Evolutionary conservation across 208 protist species (phyloP).

Genomic region (Phytomonas sp.): DNA sequence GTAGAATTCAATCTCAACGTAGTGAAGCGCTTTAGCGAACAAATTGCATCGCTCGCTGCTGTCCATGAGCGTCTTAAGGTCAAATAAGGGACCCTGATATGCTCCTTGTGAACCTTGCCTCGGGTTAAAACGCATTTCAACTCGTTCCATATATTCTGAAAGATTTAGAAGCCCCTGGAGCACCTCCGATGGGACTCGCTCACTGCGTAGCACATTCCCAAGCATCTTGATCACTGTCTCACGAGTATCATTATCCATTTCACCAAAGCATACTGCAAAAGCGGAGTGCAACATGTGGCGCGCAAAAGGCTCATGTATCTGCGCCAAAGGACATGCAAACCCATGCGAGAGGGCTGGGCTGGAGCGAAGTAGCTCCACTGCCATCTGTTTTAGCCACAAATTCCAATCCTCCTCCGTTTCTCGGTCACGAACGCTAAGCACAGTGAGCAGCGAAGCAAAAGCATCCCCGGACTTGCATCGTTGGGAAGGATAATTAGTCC

Average conservation of each 20-base stretch:
- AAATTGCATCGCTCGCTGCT: conserved; percentile 92
- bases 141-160: conserved; percentile 96
- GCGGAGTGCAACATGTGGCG: conserved; percentile 83
- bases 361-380: conserved; percentile 73
- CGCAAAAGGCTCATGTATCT: conserved; percentile 83
- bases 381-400: conserved; percentile 69
- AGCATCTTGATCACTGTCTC: conserved; percentile 50
- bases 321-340: conserved; percentile 64
- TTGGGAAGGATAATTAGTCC: not conserved
- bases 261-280: conserved; percentile 77
- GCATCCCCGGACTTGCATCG: conserved; percentile 18
- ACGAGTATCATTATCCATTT: conserved; percentile 55
- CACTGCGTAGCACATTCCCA: conserved; percentile 56
- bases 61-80: conserved; percentile 83
- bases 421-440: conserved; percentile 43
- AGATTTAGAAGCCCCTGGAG: conserved; percentile 94
- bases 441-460: conserved; percentile 44
- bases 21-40: conserved; percentile 92
- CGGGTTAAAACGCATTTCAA: conserved; percentile 73
- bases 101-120: conserved; percentile 26
- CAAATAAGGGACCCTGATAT: conserved; percentile 60
- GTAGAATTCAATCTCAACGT: conserved; percentile 91
- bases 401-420: conserved; percentile 80
- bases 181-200: conserved; percentile 79
- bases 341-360: conserved; percentile 72